These are phyloP conservation scores for Raphanus hybrid DNA, from an alignment of 441 rosid species.

Conservation along the genomic window DNA sequence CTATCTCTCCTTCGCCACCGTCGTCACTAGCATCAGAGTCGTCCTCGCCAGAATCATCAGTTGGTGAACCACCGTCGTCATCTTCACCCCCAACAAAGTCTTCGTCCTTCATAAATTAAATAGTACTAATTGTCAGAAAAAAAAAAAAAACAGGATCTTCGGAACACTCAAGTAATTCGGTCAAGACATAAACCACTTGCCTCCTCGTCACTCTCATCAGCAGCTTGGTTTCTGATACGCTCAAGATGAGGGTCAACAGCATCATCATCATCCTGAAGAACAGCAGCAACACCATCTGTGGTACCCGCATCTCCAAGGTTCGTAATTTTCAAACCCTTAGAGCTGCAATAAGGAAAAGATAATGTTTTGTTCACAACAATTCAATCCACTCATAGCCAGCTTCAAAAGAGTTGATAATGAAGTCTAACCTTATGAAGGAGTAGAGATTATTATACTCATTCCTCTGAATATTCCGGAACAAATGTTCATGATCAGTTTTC, in stretches of 20 bases:
- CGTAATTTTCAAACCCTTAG: slow-evolving; percentile 90
- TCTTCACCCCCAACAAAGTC: slow-evolving; percentile 76
- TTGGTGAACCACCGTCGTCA: slow-evolving; percentile 94
- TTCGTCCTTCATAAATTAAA: slow-evolving; percentile 66
- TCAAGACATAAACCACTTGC: slow-evolving; percentile 42
- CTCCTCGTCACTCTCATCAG: slow-evolving; percentile 98
- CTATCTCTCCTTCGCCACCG: slow-evolving; percentile 67
- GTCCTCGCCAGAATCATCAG: slow-evolving; percentile 96
- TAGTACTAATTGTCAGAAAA: not conserved
- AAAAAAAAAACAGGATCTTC: slow-evolving; percentile 12
- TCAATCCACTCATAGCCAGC: slow-evolving; percentile 1
- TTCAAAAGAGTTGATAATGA: no score
- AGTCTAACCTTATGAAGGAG: slow-evolving; percentile 72
- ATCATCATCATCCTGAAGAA: slow-evolving; percentile 77
- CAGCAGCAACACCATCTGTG: slow-evolving; percentile 73
- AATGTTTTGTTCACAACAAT: slow-evolving; percentile 18
- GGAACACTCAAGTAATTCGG: not conserved
- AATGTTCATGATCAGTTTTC: slow-evolving; percentile 95
- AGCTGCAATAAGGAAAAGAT: slow-evolving; percentile 54
- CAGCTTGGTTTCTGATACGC: slow-evolving; percentile 85
- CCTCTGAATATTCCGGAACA: slow-evolving; percentile 94
- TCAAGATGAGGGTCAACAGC: slow-evolving; percentile 95
- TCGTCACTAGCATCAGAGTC: slow-evolving; percentile 82
- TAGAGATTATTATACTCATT: slow-evolving; percentile 93
- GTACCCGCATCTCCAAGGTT: slow-evolving; percentile 74